These are phyloP conservation scores for Ophiostoma pallidulum DNA, from an alignment of 2,329 filamentous ascomycete species.

Conservation along the genomic window DNA sequence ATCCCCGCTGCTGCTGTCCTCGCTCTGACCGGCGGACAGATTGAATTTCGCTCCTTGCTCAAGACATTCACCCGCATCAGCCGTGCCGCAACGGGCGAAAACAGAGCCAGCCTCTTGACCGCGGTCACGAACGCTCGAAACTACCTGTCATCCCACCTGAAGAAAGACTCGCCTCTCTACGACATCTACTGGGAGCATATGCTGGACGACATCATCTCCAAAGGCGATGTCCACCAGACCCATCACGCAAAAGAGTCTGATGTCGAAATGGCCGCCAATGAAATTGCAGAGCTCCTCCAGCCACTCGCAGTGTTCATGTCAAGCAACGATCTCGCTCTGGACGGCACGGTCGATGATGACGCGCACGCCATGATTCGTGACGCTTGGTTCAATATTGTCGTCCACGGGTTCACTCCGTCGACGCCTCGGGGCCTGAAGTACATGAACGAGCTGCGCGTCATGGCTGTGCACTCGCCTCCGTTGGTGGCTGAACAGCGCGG, in stretches of 20 bases:
- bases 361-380: slow-evolving; percentile 69
- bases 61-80: slow-evolving; percentile 72
- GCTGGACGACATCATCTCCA: slow-evolving; percentile 78
- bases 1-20: slow-evolving; percentile 72
- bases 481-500: slow-evolving; percentile 81
- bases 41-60: slow-evolving; percentile 77
- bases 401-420: slow-evolving; percentile 76
- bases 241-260: slow-evolving; percentile 68
- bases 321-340: slow-evolving; percentile 45
- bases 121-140: slow-evolving; percentile 75
- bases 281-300: slow-evolving; percentile 79
- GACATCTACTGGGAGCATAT: slow-evolving; percentile 76
- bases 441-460: slow-evolving; percentile 64
- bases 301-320: slow-evolving; percentile 83
- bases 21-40: slow-evolving; percentile 64
- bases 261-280: slow-evolving; percentile 69
- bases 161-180: slow-evolving; percentile 63
- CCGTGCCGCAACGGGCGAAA: slow-evolving; percentile 61
- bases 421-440: slow-evolving; percentile 67
- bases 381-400: slow-evolving; percentile 96
- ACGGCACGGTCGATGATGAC: slow-evolving; percentile 51
- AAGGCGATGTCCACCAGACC: slow-evolving; percentile 73
- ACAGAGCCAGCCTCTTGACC: slow-evolving; percentile 56
- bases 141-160: slow-evolving; percentile 62
- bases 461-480: slow-evolving; percentile 81